Evolutionary conservation across 73 alveolate species (phyloP).

Genomic region (Paraurostyla sp.): DNA sequence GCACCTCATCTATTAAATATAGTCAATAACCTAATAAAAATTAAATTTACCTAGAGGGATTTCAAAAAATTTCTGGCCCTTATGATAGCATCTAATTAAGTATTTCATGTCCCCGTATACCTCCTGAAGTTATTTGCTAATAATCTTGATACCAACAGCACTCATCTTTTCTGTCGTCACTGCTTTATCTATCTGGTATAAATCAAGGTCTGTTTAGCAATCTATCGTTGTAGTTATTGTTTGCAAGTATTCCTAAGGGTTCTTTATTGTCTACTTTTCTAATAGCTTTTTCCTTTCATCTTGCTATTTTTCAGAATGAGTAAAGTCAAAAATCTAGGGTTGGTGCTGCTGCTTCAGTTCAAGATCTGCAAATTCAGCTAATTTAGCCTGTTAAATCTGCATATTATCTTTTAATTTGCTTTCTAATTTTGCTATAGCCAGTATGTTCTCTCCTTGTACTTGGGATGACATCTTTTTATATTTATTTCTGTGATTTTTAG

Average conservation of each 20-base stretch:
- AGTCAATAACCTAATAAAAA: background rate
- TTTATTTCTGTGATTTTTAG: background rate
- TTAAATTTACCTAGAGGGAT: background rate
- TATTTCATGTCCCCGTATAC: slow-evolving; percentile 26
- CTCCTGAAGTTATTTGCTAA: background rate
- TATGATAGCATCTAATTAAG: background rate
- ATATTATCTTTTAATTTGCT: background rate
- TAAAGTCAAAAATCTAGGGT: too few species aligned
- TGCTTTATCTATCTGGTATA: background rate
- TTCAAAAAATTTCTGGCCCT: background rate
- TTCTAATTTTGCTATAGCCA: background rate
- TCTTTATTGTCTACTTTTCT: background rate
- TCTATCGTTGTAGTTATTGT: slow-evolving; percentile 5
- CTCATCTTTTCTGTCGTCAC: slow-evolving; percentile 8
- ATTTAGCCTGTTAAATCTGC: background rate
- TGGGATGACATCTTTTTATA: slow-evolving; percentile 18
- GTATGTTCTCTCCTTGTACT: background rate
- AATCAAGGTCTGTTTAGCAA: background rate
- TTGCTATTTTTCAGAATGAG: background rate
- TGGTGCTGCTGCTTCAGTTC: background rate
- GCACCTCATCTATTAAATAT: slow-evolving; percentile 2
- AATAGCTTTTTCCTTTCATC: background rate
- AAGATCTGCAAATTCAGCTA: background rate
- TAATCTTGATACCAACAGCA: slow-evolving; percentile 10
- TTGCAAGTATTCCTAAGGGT: background rate